These are phyloP conservation scores for Wickerhamomyces strasburgensis DNA, from an alignment of 805 yeast species.

Conservation along the genomic window DNA sequence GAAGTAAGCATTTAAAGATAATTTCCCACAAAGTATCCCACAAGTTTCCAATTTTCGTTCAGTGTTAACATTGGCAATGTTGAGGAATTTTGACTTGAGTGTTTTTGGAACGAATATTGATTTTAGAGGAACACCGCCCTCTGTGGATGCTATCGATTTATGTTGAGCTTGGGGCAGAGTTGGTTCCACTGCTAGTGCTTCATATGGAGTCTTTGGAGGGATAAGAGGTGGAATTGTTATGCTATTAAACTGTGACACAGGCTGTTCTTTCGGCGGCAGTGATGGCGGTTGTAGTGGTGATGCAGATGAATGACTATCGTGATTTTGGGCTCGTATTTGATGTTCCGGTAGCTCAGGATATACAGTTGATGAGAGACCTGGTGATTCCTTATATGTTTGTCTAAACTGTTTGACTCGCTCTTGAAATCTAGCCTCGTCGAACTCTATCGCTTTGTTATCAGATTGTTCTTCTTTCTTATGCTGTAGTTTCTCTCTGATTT, in stretches of 20 bases:
- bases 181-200: background rate
- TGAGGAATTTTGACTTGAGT: constrained; percentile 39
- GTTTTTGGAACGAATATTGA: constrained; percentile 45
- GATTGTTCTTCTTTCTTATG: background rate
- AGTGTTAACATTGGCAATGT: constrained; percentile 47
- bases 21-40: constrained; percentile 60
- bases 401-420: constrained; percentile 13
- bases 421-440: constrained; percentile 19
- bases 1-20: constrained; percentile 58
- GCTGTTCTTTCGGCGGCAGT: constrained; percentile 10
- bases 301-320: no score
- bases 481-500: background rate
- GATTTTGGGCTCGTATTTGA: no score
- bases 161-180: constrained; percentile 22
- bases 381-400: constrained; percentile 3
- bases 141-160: constrained; percentile 40
- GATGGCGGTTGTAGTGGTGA: constrained; percentile 6
- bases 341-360: constrained; percentile 17
- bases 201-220: constrained; percentile 3
- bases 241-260: background rate
- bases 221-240: constrained; percentile 1
- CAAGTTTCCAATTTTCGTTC: constrained; percentile 52
- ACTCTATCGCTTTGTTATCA: constrained; percentile 7
- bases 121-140: constrained; percentile 52
- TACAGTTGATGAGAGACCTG: constrained; percentile 6